These are phyloP conservation scores for Sarcomyxa edulis DNA, from an alignment of 768 basidiomycete genomes.

Conservation along the genomic window DNA sequence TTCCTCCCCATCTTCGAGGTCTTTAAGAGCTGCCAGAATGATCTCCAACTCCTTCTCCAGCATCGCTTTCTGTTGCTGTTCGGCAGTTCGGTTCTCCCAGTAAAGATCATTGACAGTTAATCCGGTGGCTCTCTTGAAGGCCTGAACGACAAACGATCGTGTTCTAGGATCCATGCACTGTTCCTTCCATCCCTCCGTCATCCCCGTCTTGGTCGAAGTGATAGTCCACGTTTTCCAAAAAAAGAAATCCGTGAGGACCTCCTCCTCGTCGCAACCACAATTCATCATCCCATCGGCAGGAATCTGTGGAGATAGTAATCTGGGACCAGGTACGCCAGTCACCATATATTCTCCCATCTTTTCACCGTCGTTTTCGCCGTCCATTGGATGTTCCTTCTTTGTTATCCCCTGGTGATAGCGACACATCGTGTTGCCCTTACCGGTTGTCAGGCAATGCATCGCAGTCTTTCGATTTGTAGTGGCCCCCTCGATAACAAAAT, in stretches of 20 bases:
- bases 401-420: not conserved
- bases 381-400: not conserved
- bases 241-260: not conserved
- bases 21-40: no score
- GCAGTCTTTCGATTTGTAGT: not conserved
- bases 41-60: no score
- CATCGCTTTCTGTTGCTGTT: no score
- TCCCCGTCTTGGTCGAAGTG: not conserved
- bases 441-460: not conserved
- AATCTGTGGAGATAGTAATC: slow-evolving; percentile 1
- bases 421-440: not conserved
- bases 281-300: not conserved
- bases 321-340: not conserved
- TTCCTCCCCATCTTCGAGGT: no score
- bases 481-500: not conserved
- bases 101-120: not conserved
- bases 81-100: no score
- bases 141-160: not conserved
- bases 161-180: not conserved
- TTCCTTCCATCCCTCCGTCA: not conserved
- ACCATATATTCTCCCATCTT: not conserved
- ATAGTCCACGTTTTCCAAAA: slow-evolving; percentile 2
- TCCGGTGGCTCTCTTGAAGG: not conserved
- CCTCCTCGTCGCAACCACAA: slow-evolving; percentile 1
- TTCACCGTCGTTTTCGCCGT: not conserved